phyloP scores from a whole-genome alignment of 768 basidiomycete species.

The Cubamyces sp. region DNA sequence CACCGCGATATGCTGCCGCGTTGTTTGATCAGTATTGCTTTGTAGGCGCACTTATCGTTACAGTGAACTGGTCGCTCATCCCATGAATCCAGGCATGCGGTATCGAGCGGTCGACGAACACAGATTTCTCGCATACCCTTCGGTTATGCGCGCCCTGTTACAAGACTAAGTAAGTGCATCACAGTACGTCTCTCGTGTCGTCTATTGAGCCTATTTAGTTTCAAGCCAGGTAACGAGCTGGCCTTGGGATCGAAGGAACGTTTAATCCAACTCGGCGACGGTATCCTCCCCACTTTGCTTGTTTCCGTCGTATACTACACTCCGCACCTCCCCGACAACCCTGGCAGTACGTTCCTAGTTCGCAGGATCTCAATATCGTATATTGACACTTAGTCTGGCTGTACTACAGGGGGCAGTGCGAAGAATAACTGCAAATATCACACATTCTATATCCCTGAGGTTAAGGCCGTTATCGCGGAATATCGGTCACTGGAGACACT shows the following conservation, averaged over 20 bases:
- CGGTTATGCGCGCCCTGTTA: background rate
- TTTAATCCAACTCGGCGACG: background rate
- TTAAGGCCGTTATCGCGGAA: background rate
- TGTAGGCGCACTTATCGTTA: background rate
- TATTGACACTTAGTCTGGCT: background rate
- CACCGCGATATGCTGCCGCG: background rate
- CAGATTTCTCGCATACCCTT: background rate
- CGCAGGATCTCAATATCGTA: background rate
- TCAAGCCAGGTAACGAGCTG: background rate
- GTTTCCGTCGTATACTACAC: background rate
- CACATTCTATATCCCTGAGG: background rate
- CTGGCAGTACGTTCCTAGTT: background rate
- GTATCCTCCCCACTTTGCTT: background rate
- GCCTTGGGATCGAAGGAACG: background rate
- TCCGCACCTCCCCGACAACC: too few relatives aligned
- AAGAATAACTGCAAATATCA: background rate
- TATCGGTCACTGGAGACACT: background rate
- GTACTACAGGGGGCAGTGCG: background rate
- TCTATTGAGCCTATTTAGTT: background rate
- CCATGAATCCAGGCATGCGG: background rate
- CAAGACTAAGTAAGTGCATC: background rate
- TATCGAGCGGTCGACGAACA: background rate
- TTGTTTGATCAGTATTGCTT: slow-evolving; percentile 4
- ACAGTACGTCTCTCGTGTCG: background rate
- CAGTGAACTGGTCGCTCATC: background rate